A percentile compares a stretch with the other conserved stretches of the same genome.
phyloP scores from a whole-genome alignment of 768 basidiomycete species.

The Crepidotus variabilis region DNA sequence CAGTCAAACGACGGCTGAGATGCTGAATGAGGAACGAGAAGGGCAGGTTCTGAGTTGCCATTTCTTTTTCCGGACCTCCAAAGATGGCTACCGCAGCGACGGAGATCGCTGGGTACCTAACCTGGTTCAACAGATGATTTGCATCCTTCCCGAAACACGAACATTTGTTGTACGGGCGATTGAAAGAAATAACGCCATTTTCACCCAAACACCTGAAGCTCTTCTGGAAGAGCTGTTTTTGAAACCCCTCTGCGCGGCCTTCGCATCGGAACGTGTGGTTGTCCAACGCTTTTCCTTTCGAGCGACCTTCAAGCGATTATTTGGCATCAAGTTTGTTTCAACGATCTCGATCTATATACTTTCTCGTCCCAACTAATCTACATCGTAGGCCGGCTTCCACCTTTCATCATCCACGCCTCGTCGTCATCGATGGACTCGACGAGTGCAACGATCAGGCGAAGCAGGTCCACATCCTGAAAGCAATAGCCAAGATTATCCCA shows the following conservation, averaged over 20 bases:
- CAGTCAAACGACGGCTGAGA: background rate
- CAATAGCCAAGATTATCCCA: background rate
- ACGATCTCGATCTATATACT: no score
- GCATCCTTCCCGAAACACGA: background rate
- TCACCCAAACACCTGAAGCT: background rate
- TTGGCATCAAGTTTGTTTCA: no score
- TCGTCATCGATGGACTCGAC: slow-evolving; percentile 14
- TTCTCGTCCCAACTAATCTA: no score
- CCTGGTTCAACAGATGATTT: background rate
- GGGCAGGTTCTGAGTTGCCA: background rate
- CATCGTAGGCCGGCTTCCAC: no score
- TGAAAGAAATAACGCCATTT: background rate
- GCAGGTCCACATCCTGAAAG: slow-evolving; percentile 8
- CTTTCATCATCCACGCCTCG: background rate
- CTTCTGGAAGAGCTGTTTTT: background rate
- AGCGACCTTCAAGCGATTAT: no score
- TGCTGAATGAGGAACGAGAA: background rate
- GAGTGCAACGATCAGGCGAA: slow-evolving; percentile 8
- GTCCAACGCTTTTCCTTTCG: background rate
- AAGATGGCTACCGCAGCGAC: background rate
- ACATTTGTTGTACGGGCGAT: background rate
- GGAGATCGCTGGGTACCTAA: background rate
- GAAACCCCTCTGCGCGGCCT: no score
- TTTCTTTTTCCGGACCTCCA: background rate
- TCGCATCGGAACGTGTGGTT: no score